Base-by-base conservation (phyloP, 1,139 yeast genomes). In the Yamadazyma jaroonii region DNA sequence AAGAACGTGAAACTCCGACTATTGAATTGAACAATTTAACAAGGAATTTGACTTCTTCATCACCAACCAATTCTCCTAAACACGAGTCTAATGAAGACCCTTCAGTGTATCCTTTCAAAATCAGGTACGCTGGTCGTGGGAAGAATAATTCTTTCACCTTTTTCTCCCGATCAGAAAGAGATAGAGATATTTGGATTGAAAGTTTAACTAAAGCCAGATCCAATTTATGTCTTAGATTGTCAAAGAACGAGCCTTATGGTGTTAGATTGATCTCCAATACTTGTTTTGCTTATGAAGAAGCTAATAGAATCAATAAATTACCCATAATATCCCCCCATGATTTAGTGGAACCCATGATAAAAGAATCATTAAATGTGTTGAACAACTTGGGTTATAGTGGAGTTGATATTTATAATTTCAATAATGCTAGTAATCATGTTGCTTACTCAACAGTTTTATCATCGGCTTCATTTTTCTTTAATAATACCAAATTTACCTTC, bases 251-350 rank as follows among this genome's bases (percentile, higher is more conserved):
- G 43, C 84, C 88, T 0, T 83, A 81, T 51, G 53, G 64, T 8
- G 54, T 84, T 17, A 61, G 64, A 25, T 67, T 77, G 9, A 55
- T 87, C 9, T 68, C 85, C 7, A 82, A 80, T 46, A 67, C 76
- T 23, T 74, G 74, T 38, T 86, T 86, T 60, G 84, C 81, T 1
- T 85, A 84, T 54, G 85, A 80, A 14, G 71, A 67, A 6, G 59
- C 67, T 8, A 74, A 69, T 35, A 67, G 72, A n/a, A 76, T 85
- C 0, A 54, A 57, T 3, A 79, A 77, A 45, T 56, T 84, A 31
- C 89, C 85, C 3, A 64, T 81, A 2, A 74, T 79, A 39, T 73
- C 82, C 0, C 72, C 77, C n/a, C 73, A 76, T 12, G 86, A 87
- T 24, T 84, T 83, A 1, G 57, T 85, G 15, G 81, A 80, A 44